These are phyloP conservation scores for Diaporthe ampelina DNA, from an alignment of 2,329 filamentous ascomycete species.

Conservation along the genomic window DNA sequence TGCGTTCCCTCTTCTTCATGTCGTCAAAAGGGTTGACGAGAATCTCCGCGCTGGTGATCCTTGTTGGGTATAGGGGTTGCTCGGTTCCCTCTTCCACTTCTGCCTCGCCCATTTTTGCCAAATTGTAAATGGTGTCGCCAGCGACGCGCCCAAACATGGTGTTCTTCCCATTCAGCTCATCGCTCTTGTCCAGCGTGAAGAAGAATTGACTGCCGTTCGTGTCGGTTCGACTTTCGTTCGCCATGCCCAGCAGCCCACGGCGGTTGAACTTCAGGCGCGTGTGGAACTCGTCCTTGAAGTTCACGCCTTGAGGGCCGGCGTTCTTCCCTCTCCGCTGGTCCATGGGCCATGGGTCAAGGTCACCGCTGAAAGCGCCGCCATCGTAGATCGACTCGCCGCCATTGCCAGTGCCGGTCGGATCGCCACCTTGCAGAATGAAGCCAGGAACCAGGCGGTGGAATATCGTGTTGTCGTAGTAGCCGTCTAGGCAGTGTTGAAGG, in stretches of 20 bases:
- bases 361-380: slow-evolving; percentile 80
- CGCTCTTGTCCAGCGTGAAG: slow-evolving; percentile 87
- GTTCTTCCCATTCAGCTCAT: slow-evolving; percentile 90
- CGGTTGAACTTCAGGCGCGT: slow-evolving; percentile 93
- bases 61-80: slow-evolving; percentile 87
- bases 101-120: slow-evolving; percentile 92
- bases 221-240: slow-evolving; percentile 82
- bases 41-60: slow-evolving; percentile 80
- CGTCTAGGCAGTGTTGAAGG: slow-evolving; percentile 92
- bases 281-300: slow-evolving; percentile 89
- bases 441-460: slow-evolving; percentile 94
- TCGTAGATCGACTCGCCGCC: slow-evolving; percentile 95
- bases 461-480: slow-evolving; percentile 93
- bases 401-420: slow-evolving; percentile 91
- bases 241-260: slow-evolving; percentile 93
- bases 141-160: slow-evolving; percentile 94
- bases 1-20: slow-evolving; percentile 78
- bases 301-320: slow-evolving; percentile 70
- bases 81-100: slow-evolving; percentile 86
- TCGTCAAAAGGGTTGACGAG: slow-evolving; percentile 86
- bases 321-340: slow-evolving; percentile 74
- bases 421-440: slow-evolving; percentile 95
- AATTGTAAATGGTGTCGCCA: slow-evolving; percentile 95
- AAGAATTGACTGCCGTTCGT: slow-evolving; percentile 98
- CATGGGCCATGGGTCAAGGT: slow-evolving; percentile 80